Conservation (phyloP, 1,139 yeast species). For the Suhomyces coccinellae region DNA sequence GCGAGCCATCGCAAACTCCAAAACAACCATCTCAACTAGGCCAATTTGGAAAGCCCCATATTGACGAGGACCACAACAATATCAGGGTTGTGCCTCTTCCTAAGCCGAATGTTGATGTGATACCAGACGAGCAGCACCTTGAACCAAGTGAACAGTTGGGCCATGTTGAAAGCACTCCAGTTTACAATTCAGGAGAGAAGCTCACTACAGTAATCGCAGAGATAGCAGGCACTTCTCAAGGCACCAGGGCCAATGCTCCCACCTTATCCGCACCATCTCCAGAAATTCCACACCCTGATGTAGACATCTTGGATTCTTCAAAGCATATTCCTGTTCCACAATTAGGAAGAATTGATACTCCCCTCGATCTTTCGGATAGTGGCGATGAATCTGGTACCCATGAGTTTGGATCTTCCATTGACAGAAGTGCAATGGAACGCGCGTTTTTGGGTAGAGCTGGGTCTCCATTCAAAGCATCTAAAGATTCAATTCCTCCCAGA, state of each 20-base stretch:
- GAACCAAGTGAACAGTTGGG: background rate
- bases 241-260: constrained; percentile 8
- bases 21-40: background rate
- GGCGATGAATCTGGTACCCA: constrained; percentile 2
- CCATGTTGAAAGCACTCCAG: background rate
- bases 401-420: background rate
- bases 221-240: background rate
- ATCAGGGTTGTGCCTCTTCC: background rate
- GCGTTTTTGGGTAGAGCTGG: constrained; percentile 2
- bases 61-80: too few relatives aligned
- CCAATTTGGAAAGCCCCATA: background rate
- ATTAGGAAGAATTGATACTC: constrained; percentile 8
- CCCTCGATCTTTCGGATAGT: constrained; percentile 5
- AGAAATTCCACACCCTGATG: constrained; percentile 1
- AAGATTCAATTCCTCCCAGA: background rate
- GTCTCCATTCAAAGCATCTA: background rate
- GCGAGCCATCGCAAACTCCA: background rate
- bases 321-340: constrained; percentile 12
- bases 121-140: too few relatives aligned
- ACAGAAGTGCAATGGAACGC: constrained; percentile 1
- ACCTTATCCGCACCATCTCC: constrained; percentile 7
- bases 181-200: background rate
- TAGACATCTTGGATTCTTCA: background rate
- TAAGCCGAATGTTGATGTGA: too few relatives aligned
- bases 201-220: too few relatives aligned